Percentiles rank a stretch among this genome's conserved stretches.
Conservation (phyloP, 2,329 filamentous ascomycete genomes). For the Monilinia polystroma region DNA sequence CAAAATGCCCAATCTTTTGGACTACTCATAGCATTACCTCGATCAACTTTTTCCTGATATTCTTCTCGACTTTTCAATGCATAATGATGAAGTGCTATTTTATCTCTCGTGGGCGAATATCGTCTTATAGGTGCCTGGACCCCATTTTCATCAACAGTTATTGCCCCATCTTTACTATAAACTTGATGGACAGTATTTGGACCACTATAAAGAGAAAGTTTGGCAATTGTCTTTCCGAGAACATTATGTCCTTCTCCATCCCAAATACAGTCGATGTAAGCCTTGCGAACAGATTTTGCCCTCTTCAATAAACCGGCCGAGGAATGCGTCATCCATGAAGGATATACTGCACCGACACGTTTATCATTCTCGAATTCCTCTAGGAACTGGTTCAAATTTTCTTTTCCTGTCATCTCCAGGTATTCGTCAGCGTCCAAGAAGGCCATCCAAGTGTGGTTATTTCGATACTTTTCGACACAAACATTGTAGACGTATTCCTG, state of each 20-base stretch:
- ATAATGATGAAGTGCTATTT: slow-evolving; percentile 41
- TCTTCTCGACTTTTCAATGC: slow-evolving; percentile 40
- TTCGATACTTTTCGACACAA: slow-evolving; percentile 33
- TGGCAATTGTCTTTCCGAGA: slow-evolving; percentile 40
- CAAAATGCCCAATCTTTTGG: slow-evolving; percentile 37
- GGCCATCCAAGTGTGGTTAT: slow-evolving; percentile 41
- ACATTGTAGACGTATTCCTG: slow-evolving; percentile 31
- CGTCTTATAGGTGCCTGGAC: slow-evolving; percentile 31
- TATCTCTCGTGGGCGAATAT: slow-evolving; percentile 36
- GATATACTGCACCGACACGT: slow-evolving; percentile 37
- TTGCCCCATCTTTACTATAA: slow-evolving; percentile 26
- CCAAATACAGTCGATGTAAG: slow-evolving; percentile 39
- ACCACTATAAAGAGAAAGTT: slow-evolving; percentile 26
- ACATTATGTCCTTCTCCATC: slow-evolving; percentile 37
- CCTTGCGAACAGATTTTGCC: slow-evolving; percentile 34
- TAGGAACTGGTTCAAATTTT: slow-evolving; percentile 38
- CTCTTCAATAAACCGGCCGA: slow-evolving; percentile 36
- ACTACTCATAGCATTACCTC: slow-evolving; percentile 36
- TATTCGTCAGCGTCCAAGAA: slow-evolving; percentile 41
- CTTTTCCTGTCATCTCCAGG: slow-evolving; percentile 34
- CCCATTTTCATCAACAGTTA: slow-evolving; percentile 36
- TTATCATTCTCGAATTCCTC: slow-evolving; percentile 31
- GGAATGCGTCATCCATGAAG: slow-evolving; percentile 42
- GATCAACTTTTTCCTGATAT: slow-evolving; percentile 38
- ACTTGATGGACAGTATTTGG: slow-evolving; percentile 30